Evolutionary conservation across 768 basidiomycete genomes (phyloP).

Genomic region (Chlorophyllum brunneum): DNA sequence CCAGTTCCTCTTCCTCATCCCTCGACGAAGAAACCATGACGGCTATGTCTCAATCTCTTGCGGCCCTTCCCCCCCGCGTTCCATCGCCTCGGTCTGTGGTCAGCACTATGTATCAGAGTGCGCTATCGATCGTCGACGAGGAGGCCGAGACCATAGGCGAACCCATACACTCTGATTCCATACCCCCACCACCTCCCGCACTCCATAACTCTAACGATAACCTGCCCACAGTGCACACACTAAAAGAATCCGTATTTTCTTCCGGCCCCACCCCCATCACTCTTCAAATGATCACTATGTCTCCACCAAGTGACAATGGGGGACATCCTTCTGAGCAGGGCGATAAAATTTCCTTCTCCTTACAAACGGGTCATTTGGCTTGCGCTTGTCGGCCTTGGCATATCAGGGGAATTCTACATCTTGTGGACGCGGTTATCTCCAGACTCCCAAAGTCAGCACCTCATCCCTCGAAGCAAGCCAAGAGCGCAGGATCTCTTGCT

Average conservation of each 20-base stretch:
- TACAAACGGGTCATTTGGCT: conserved; percentile 44
- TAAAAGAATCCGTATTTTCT: conserved; percentile 51
- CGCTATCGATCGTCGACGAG: conserved; percentile 9
- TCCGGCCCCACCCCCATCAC: conserved; percentile 61
- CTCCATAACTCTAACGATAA: background rate
- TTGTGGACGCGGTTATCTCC: conserved; percentile 29
- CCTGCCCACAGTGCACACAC: background rate
- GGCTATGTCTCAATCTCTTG: conserved; percentile 76
- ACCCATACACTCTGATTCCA: background rate
- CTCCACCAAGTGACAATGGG: conserved; percentile 24
- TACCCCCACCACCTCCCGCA: background rate
- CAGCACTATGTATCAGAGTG: conserved; percentile 79
- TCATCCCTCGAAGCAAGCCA: background rate
- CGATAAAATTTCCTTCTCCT: conserved; percentile 25
- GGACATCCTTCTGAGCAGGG: background rate
- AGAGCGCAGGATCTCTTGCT: background rate
- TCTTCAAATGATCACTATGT: conserved; percentile 45
- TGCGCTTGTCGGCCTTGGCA: conserved; percentile 56
- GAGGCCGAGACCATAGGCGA: background rate
- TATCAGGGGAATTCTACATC: conserved; percentile 42
- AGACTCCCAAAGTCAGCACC: background rate
- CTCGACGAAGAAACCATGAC: conserved; percentile 63
- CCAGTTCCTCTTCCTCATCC: conserved; percentile 53
- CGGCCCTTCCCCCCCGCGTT: conserved; percentile 48
- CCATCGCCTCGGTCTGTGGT: conserved; percentile 45